Evolutionary conservation across 2,329 filamentous ascomycete genomes (phyloP).

Genomic region (Microcyclospora pomicola): DNA sequence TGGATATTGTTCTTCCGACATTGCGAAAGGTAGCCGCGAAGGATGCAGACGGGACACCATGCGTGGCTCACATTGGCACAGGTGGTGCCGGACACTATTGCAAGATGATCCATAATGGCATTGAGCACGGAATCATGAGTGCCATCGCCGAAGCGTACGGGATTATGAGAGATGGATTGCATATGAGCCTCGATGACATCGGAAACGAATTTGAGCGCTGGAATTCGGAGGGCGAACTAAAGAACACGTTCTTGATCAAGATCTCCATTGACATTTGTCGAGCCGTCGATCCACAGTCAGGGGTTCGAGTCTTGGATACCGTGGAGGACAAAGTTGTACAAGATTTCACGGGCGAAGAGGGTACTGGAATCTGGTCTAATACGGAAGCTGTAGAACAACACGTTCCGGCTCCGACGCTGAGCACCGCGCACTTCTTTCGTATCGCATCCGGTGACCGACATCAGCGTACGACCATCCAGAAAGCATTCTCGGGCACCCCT

Average conservation of each 20-base stretch:
- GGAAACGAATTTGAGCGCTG: slow-evolving; percentile 46
- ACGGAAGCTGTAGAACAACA: slow-evolving; percentile 48
- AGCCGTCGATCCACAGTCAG: slow-evolving; percentile 32
- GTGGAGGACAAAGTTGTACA: slow-evolving; percentile 60
- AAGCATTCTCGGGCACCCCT: slow-evolving; percentile 24
- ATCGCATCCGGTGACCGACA: slow-evolving; percentile 48
- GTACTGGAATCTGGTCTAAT: slow-evolving; percentile 53
- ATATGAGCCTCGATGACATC: slow-evolving; percentile 47
- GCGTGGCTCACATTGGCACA: slow-evolving; percentile 46
- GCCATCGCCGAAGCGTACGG: slow-evolving; percentile 51
- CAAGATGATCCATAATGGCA: slow-evolving; percentile 65
- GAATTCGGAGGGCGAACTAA: slow-evolving; percentile 44
- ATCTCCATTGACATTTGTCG: slow-evolving; percentile 50
- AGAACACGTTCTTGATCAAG: slow-evolving; percentile 46
- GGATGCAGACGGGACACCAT: slow-evolving; percentile 44
- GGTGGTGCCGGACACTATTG: slow-evolving; percentile 56
- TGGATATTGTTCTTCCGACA: slow-evolving; percentile 48
- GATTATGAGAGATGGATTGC: slow-evolving; percentile 45
- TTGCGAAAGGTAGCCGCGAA: slow-evolving; percentile 49
- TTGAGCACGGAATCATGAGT: slow-evolving; percentile 56
- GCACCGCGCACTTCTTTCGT: slow-evolving; percentile 47
- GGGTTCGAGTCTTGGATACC: slow-evolving; percentile 41
- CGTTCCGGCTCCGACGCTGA: slow-evolving; percentile 50
- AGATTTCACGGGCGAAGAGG: slow-evolving; percentile 51
- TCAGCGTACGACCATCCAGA: slow-evolving; percentile 39